A percentile compares a stretch with the other conserved stretches of the same genome.
phyloP scores from a whole-genome alignment of 2,329 filamentous ascomycete species.

The Fusarium longipes region DNA sequence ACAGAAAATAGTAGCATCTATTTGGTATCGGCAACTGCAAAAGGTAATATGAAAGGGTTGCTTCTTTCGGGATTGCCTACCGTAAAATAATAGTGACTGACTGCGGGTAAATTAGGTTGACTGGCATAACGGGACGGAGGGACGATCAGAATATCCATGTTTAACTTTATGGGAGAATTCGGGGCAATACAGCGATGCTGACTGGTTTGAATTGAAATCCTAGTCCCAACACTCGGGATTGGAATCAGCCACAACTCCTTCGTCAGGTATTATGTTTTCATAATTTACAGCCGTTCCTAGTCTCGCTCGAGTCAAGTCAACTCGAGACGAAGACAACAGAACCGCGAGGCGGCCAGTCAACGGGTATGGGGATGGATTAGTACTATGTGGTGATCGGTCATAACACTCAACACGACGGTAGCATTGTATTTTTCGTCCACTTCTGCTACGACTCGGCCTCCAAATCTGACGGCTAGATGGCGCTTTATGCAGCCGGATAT shows the following conservation, averaged over 20 bases:
- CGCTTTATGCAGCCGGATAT: conserved; percentile 40
- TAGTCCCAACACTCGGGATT: conserved; percentile 15
- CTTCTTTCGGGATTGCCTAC: conserved; percentile 33
- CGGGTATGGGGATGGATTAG: neutral
- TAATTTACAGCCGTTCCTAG: conserved; percentile 14
- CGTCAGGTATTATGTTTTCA: conserved; percentile 16
- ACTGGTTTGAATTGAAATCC: conserved; percentile 35
- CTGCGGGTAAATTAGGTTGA: conserved; percentile 33
- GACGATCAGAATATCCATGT: conserved; percentile 40
- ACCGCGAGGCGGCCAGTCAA: neutral
- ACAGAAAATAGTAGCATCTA: conserved; percentile 7
- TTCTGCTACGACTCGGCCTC: conserved; percentile 25
- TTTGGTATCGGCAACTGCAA: neutral
- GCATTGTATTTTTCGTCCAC: conserved; percentile 26
- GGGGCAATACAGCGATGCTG: conserved; percentile 31
- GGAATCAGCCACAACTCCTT: conserved; percentile 34
- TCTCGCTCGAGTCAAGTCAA: conserved; percentile 24
- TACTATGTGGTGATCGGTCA: conserved; percentile 3
- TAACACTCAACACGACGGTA: conserved; percentile 15
- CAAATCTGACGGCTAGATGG: conserved; percentile 24
- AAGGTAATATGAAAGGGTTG: conserved; percentile 12
- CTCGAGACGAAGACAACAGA: conserved; percentile 11
- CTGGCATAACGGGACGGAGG: conserved; percentile 37
- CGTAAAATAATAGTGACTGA: conserved; percentile 10
- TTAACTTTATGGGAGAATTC: conserved; percentile 41